Evolutionary conservation across 257 asterid genomes (phyloP).

Genomic region (Phtheirospermum japonicum): DNA sequence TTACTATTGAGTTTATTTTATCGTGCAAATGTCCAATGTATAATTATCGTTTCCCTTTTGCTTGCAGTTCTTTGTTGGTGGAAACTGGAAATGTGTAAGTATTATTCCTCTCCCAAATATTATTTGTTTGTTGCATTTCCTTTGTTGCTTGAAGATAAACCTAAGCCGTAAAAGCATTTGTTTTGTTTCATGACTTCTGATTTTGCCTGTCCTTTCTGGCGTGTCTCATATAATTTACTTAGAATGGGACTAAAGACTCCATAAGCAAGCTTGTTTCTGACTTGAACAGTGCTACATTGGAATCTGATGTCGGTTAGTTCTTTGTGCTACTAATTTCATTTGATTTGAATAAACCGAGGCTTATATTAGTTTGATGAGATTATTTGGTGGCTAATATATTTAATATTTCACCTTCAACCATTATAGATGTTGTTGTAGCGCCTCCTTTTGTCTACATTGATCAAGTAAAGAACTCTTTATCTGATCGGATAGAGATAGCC

Average conservation of each 20-base stretch:
- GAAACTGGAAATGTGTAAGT: slow-evolving; percentile 99
- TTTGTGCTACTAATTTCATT: slow-evolving; percentile 11
- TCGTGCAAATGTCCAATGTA: slow-evolving; percentile 10
- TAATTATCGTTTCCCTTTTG: slow-evolving; percentile 25
- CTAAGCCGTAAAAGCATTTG: neutral
- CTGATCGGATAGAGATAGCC: slow-evolving; percentile 71
- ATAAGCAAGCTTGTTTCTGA: slow-evolving; percentile 80
- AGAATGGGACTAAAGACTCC: slow-evolving; percentile 92
- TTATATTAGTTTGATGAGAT: neutral
- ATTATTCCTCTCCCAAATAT: slow-evolving; percentile 11
- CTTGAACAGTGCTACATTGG: slow-evolving; percentile 70
- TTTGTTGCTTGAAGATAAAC: slow-evolving; percentile 13
- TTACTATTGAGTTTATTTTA: neutral
- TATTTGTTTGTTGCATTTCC: neutral
- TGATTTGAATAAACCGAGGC: slow-evolving; percentile 11
- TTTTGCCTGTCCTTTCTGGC: slow-evolving; percentile 25
- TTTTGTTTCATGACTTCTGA: slow-evolving; percentile 19
- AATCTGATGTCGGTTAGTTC: slow-evolving; percentile 81
- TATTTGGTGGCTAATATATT: slow-evolving; percentile 3
- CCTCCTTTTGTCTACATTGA: slow-evolving; percentile 97
- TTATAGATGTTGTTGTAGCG: slow-evolving; percentile 89
- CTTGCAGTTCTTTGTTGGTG: slow-evolving; percentile 99
- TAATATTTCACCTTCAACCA: slow-evolving; percentile 22
- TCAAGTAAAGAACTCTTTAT: slow-evolving; percentile 75
- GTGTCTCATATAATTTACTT: slow-evolving; percentile 16